Evolutionary conservation across 75 land plant genomes (phyloP), one percentile per base, ranked within the genome.

Genomic region (Selaginella moellendorffii): DNA sequence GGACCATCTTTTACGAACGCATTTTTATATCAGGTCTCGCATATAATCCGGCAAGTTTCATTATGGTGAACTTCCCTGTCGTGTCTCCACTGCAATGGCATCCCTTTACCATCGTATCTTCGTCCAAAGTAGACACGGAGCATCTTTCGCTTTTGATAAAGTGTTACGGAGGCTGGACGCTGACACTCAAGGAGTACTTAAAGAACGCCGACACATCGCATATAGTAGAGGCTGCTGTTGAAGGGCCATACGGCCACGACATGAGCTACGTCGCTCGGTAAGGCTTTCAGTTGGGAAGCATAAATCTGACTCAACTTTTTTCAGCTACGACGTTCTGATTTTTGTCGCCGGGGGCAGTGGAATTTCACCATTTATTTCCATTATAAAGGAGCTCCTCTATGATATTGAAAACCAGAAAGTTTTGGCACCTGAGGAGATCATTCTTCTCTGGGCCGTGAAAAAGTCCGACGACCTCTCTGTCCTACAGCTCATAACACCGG

Each of bases 221-320:
- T 56, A 56, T 21, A 21, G 5, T 56, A 56, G n/a, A 19, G n/a
- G 46, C 46, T 5, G 46, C 46, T 36, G 46, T 36, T 5, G 59
- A 56, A 21, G 59, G 59, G 8, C 59, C 59, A 56, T 56, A 56
- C n/a, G 59, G 59, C 2, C 25, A 56, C n/a, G n/a, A 56, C 59
- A 5, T 21, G n/a, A 24, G n/a, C 59, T 56, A 19, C 19, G n/a
- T 56, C 8, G 5, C n/a, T 21, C 5, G 5, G 59, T 56, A 56
- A 56, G 59, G 17, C 5, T 25, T 36, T 36, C 46, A 5, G 5
- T 36, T 14, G 10, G 46, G 5, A 36, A 5, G 46, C 14, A 14
- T 36, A 36, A 5, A 36, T 36, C 5, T 36, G 5, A 5, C 5
- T 36, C 5, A 5, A 36, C 46, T 36, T 14, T 36, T 36, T 36